Evolutionary conservation across 73 alveolate genomes (phyloP).

Genomic region (Paramecium sonneborni): DNA sequence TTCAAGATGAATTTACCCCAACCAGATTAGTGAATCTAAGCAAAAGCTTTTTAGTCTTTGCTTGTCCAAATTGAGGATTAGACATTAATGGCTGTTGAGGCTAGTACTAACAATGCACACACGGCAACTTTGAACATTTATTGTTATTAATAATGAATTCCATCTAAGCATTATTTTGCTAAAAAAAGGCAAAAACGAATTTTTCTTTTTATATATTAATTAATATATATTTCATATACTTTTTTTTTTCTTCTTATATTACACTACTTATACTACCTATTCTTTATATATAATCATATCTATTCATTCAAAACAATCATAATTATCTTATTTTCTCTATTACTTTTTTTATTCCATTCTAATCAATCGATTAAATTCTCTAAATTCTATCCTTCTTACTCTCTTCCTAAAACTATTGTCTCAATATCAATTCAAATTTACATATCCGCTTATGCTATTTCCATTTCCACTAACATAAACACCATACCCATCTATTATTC

Average conservation of each 20-base stretch:
- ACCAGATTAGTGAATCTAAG: conserved; percentile 43
- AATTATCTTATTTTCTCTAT: neutral
- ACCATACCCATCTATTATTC: neutral
- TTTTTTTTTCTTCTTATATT: neutral
- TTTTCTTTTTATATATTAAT: neutral
- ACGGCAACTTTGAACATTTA: conserved; percentile 53
- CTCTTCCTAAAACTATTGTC: neutral
- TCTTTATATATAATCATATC: neutral
- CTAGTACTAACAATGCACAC: conserved; percentile 42
- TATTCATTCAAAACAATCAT: neutral
- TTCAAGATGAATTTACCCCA: conserved; percentile 53
- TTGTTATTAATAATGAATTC: conserved; percentile 35
- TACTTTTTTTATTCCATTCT: neutral
- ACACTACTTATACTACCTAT: neutral
- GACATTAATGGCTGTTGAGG: conserved; percentile 52
- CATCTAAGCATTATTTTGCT: conserved; percentile 9
- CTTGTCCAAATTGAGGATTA: conserved; percentile 30
- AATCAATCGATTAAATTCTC: neutral
- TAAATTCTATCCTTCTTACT: neutral
- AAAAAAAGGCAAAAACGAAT: conserved; percentile 51
- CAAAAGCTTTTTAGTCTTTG: conserved; percentile 33
- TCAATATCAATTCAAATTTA: neutral
- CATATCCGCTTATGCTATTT: neutral
- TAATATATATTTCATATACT: neutral
- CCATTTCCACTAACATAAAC: neutral